These are phyloP conservation scores for Phellopilus nigrolimitatus DNA, from an alignment of 1,284 basidiomycete species.

Conservation along the genomic window DNA sequence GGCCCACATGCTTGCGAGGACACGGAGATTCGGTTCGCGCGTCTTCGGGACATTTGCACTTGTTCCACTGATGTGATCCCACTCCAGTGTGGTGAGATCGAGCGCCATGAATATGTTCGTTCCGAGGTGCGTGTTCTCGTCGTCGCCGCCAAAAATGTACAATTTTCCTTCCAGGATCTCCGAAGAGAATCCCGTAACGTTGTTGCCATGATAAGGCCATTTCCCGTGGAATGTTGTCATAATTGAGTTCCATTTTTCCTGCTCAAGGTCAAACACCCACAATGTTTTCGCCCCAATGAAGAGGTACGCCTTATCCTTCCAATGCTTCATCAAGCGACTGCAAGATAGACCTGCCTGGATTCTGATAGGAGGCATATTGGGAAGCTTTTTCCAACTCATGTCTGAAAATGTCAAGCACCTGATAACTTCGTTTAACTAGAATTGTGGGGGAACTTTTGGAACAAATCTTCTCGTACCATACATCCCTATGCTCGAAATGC, in stretches of 20 bases:
- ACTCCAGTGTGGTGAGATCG: conserved; percentile 24
- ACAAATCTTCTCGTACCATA: no score
- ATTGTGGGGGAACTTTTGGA: no score
- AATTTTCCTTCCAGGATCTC: conserved; percentile 26
- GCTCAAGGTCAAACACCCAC: no score
- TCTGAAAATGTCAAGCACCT: no score
- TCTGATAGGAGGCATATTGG: no score
- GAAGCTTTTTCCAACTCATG: no score
- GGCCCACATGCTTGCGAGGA: conserved; percentile 31
- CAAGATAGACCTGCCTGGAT: no score
- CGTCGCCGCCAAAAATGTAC: conserved; percentile 29
- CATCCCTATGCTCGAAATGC: no score
- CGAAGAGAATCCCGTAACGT: conserved; percentile 28
- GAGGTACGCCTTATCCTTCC: no score
- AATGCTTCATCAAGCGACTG: no score
- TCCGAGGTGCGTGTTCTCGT: conserved; percentile 21
- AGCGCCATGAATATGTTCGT: conserved; percentile 27
- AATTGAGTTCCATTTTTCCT: not conserved
- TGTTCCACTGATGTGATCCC: conserved; percentile 24
- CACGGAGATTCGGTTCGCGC: conserved; percentile 29
- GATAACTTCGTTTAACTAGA: no score
- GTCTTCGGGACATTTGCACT: conserved; percentile 26
- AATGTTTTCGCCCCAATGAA: no score
- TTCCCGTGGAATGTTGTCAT: not conserved
- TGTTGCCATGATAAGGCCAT: conserved; percentile 29